A percentile compares a stretch with the other conserved stretches of the same genome.
Evolutionary conservation across 2,329 filamentous ascomycete genomes (phyloP).

Genomic region (Dactylellina sp.): DNA sequence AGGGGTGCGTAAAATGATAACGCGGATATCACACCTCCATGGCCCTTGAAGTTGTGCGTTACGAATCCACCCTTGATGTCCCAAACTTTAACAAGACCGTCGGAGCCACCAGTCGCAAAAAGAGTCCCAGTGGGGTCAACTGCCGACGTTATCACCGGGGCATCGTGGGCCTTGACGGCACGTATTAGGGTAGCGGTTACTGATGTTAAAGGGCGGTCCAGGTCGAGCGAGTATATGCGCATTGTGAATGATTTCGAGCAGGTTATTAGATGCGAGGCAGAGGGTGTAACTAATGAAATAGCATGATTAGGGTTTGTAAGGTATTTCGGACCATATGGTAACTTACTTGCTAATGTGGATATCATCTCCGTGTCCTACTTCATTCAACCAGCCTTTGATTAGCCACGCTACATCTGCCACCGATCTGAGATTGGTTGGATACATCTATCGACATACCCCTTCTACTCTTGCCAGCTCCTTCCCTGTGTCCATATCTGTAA

Average conservation of each 20-base stretch:
- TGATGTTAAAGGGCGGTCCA: slow-evolving; percentile 63
- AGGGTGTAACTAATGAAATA: slow-evolving; percentile 77
- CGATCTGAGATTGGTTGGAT: too few species aligned
- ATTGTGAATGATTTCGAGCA: slow-evolving; percentile 97
- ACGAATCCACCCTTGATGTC: slow-evolving; percentile 89
- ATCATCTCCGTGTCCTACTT: slow-evolving; percentile 80
- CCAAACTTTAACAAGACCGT: slow-evolving; percentile 96
- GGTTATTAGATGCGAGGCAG: slow-evolving; percentile 85
- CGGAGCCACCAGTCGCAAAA: slow-evolving; percentile 90
- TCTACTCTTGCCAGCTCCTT: slow-evolving; percentile 86
- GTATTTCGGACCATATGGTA: slow-evolving; percentile 15
- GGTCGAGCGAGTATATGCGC: slow-evolving; percentile 83
- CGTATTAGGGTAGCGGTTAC: slow-evolving; percentile 77
- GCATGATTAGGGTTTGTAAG: slow-evolving; percentile 55
- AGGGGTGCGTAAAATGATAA: slow-evolving; percentile 83
- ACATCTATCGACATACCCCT: slow-evolving; percentile 70
- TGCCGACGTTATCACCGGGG: slow-evolving; percentile 86
- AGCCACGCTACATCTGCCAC: slow-evolving; percentile 55
- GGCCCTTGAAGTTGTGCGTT: slow-evolving; percentile 94
- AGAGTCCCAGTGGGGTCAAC: slow-evolving; percentile 89
- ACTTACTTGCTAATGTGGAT: slow-evolving; percentile 76
- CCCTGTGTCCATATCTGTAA: slow-evolving; percentile 86
- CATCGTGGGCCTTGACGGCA: slow-evolving; percentile 87
- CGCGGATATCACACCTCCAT: slow-evolving; percentile 89
- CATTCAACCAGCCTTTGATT: slow-evolving; percentile 4